Base-by-base conservation (phyloP, 371 early-diverging fungal species). In the Coelomomyces lativittatus region DNA sequence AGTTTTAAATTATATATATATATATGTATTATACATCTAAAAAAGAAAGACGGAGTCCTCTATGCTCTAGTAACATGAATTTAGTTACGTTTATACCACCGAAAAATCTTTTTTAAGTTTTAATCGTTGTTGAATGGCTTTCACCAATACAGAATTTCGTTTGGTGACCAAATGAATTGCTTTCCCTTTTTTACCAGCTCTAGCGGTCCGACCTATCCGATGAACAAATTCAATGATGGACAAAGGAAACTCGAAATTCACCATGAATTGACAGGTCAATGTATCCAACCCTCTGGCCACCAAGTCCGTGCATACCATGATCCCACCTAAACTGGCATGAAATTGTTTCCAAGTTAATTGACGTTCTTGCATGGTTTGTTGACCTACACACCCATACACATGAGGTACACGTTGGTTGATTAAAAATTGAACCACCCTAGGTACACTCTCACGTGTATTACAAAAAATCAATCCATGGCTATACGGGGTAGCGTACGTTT, bases 161-260 rank as follows among this genome's bases (percentile, higher is more conserved):
- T 46, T 46, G 6, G 47, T 46, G 19, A 46, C 45, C 6, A 46
- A n/a, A 7, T 12, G 14, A 19, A 39, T 21, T 7, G 47, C 47
- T n/a, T 9, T 14, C 24, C 47, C 47, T 6, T 7, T 5, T 21
- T 30, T 19, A 19, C 47, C 47, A 2, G 47, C 47, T 0, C 47
- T 15, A 3, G 47, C 47, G 2, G 47, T 46, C 2, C 47, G 47
- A 6, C 47, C 47, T n/a, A 46, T 46, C 11, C 47, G 47, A 14
- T 46, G 47, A 32, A 46, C 11, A 21, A 36, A 46, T 19, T 46
- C 47, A 21, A 46, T 6, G 27, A 29, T 37, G 10, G 46, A 21
- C 9, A 1, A 7, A 24, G 47, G 47, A 29, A 46, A 46, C 21
- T 46, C 47, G 8, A 12, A 46, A 7, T 37, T 37, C 5, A 46